A percentile compares a stretch with the other conserved stretches of the same genome.
phyloP scores from a whole-genome alignment of 768 basidiomycete genomes.

The Podaxis carcinomalis region DNA sequence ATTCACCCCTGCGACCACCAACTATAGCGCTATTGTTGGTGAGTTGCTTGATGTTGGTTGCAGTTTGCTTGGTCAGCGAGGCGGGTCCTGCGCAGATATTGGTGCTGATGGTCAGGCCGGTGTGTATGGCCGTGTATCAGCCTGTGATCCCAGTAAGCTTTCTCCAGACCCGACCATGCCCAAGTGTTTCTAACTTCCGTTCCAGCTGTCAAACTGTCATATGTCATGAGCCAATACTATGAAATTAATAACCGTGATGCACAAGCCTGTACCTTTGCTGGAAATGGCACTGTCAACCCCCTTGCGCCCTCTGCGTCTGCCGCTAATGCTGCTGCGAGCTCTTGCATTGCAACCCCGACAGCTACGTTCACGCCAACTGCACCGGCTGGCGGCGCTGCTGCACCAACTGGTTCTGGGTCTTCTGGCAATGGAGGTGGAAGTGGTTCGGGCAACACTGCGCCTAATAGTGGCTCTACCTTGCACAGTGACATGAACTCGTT shows the following conservation, averaged over 20 bases:
- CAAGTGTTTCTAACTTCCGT: background rate
- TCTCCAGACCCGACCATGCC: background rate
- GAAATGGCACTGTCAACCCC: slow-evolving; percentile 77
- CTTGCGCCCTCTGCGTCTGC: slow-evolving; percentile 46
- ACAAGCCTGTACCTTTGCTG: slow-evolving; percentile 72
- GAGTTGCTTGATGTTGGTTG: slow-evolving; percentile 66
- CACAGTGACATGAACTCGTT: slow-evolving; percentile 28
- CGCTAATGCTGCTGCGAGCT: slow-evolving; percentile 53
- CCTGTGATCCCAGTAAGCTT: slow-evolving; percentile 72
- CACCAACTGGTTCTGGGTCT: slow-evolving; percentile 17
- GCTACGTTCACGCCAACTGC: slow-evolving; percentile 63
- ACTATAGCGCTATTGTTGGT: slow-evolving; percentile 59
- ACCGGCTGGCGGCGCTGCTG: slow-evolving; percentile 21
- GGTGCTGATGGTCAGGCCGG: slow-evolving; percentile 70
- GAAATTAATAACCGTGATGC: slow-evolving; percentile 53
- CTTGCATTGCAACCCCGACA: slow-evolving; percentile 61
- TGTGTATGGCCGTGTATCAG: slow-evolving; percentile 69
- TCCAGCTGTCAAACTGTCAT: slow-evolving; percentile 75
- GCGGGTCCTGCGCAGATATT: slow-evolving; percentile 65
- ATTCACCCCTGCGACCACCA: slow-evolving; percentile 61
- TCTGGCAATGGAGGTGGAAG: slow-evolving; percentile 17
- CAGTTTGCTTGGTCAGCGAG: slow-evolving; percentile 61
- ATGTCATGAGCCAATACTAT: slow-evolving; percentile 77
- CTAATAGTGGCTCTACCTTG: slow-evolving; percentile 20
- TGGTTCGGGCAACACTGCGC: slow-evolving; percentile 12